Percentiles rank a stretch among this genome's conserved stretches.
Conservation (phyloP, 495 filamentous ascomycete genomes). For the Gamarada debralockiae region DNA sequence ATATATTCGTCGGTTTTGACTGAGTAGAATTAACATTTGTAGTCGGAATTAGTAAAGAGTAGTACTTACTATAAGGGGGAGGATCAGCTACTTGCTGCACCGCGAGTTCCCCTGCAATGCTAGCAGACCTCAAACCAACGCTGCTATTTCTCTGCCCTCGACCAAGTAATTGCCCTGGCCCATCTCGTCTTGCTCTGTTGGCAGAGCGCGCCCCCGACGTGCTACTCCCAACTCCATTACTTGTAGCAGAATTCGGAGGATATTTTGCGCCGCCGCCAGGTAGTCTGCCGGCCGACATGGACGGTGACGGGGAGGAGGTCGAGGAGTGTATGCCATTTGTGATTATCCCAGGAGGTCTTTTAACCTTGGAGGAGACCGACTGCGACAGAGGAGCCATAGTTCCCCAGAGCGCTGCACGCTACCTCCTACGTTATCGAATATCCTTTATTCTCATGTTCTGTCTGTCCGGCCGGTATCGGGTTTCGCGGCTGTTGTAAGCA, state of each 20-base stretch:
- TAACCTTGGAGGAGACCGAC: conserved; percentile 52
- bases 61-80: conserved; percentile 41
- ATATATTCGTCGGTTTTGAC: conserved; percentile 72
- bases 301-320: conserved; percentile 64
- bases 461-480: too few relatives aligned
- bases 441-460: too few relatives aligned
- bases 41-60: background rate
- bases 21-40: conserved; percentile 25
- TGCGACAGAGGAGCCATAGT: conserved; percentile 24
- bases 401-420: conserved; percentile 2
- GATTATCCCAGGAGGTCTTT: conserved; percentile 59
- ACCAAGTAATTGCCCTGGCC: conserved; percentile 25
- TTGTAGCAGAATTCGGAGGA: conserved; percentile 35
- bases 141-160: conserved; percentile 39
- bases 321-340: conserved; percentile 46
- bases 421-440: background rate
- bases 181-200: conserved; percentile 48
- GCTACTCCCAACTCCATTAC: conserved; percentile 41
- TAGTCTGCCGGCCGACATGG: conserved; percentile 58
- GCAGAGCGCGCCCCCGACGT: conserved; percentile 38
- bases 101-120: conserved; percentile 35
- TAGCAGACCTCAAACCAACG: conserved; percentile 38
- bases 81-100: conserved; percentile 32
- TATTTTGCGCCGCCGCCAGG: conserved; percentile 38
- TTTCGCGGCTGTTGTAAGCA: too few relatives aligned